These are phyloP conservation scores for Cercospora berteroae DNA, from an alignment of 2,329 filamentous ascomycete species.

Conservation along the genomic window DNA sequence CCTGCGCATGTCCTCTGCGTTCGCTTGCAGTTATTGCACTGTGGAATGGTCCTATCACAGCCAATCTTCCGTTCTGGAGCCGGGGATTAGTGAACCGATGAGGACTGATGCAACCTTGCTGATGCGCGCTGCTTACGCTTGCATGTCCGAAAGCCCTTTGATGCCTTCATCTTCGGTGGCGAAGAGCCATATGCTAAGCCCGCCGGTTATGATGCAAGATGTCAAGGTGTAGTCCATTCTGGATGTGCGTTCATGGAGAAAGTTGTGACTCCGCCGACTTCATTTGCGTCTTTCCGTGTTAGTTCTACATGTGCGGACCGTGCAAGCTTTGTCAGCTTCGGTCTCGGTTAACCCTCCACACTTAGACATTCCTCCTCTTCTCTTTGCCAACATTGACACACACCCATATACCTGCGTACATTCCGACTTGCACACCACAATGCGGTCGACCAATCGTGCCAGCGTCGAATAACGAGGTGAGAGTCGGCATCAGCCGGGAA, in stretches of 20 bases:
- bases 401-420: no score
- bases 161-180: not conserved
- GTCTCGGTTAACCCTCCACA: not conserved
- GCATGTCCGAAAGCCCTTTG: not conserved
- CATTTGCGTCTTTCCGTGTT: not conserved
- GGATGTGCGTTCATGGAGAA: not conserved
- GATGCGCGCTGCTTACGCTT: not conserved
- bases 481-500: no score
- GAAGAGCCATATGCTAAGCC: not conserved
- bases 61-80: no score
- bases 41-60: no score
- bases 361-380: not conserved
- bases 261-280: not conserved
- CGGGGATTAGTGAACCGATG: not conserved
- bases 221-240: not conserved
- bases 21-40: no score
- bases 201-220: not conserved
- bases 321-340: not conserved
- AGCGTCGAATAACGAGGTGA: no score
- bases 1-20: no score
- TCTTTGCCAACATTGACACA: no score
- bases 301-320: no score
- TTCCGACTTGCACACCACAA: no score
- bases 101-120: not conserved
- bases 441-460: no score